Evolutionary conservation across 1,139 yeast genomes (phyloP).

Genomic region (Scheffersomyces insectosa): DNA sequence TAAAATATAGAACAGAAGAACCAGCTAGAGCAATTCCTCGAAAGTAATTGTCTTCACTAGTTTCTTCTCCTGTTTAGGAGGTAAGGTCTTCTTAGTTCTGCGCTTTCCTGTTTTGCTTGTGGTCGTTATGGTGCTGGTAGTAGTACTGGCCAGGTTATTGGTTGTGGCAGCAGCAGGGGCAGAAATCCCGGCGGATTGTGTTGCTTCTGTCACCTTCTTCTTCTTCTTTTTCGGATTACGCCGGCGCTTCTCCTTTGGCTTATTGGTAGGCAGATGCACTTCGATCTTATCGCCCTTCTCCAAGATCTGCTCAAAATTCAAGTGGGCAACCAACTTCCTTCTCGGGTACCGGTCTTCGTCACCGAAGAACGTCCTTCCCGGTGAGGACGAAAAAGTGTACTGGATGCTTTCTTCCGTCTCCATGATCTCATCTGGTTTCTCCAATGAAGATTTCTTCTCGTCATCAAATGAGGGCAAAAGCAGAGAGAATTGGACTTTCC

Average conservation of each 20-base stretch:
- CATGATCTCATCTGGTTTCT: background rate
- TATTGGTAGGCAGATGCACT: background rate
- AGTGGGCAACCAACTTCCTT: conserved; percentile 26
- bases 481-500: conserved; percentile 11
- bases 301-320: conserved; percentile 26
- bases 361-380: conserved; percentile 19
- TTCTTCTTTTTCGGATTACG: background rate
- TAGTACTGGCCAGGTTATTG: background rate
- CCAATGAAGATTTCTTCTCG: conserved; percentile 6
- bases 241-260: background rate
- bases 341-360: conserved; percentile 23
- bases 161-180: background rate
- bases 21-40: conserved; percentile 15
- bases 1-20: no score
- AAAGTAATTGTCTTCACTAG: conserved; percentile 19
- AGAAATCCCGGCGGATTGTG: background rate
- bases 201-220: background rate
- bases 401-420: conserved; percentile 15
- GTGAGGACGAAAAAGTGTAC: conserved; percentile 24
- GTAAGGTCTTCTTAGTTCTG: conserved; percentile 1
- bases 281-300: conserved; percentile 16
- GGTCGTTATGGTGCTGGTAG: background rate
- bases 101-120: conserved; percentile 1
- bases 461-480: conserved; percentile 20
- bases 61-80: conserved; percentile 10